These are phyloP conservation scores for Acrodontium crateriforme DNA, from an alignment of 2,329 filamentous ascomycete species.

Conservation along the genomic window DNA sequence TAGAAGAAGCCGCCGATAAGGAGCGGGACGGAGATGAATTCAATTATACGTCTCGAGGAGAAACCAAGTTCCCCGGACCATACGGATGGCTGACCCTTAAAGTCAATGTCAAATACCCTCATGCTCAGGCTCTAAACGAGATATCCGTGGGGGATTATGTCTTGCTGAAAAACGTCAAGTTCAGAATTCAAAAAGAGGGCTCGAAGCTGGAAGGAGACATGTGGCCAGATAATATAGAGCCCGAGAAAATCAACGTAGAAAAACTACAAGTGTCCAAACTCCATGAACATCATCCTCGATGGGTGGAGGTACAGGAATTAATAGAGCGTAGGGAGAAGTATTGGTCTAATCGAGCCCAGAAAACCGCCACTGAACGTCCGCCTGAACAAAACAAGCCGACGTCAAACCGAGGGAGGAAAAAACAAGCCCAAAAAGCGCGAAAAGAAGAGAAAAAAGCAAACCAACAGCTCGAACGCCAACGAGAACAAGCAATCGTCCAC, in stretches of 20 bases:
- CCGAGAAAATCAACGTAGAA: conserved; percentile 44
- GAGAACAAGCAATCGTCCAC: conserved; percentile 1
- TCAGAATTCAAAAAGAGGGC: conserved; percentile 39
- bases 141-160: too few species aligned
- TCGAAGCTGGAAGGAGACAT: conserved; percentile 57
- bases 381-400: conserved; percentile 5
- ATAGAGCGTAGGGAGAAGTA: conserved; percentile 53
- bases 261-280: conserved; percentile 24
- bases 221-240: conserved; percentile 43
- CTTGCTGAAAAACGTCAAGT: conserved; percentile 55
- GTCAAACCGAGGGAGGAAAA: conserved; percentile 7
- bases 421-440: conserved; percentile 21
- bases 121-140: too few species aligned
- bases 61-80: conserved; percentile 55
- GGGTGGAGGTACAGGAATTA: conserved; percentile 40
- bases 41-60: conserved; percentile 16
- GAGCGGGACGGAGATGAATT: conserved; percentile 17
- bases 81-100: conserved; percentile 58
- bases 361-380: neutral
- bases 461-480: too few species aligned
- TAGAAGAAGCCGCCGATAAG: conserved; percentile 19
- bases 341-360: conserved; percentile 22
- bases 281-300: conserved; percentile 21
- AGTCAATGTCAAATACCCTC: conserved; percentile 56
- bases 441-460: conserved; percentile 10